These are phyloP conservation scores for Rhizoclosmatium sp. DNA, from an alignment of 192 early-diverging fungal genomes.

Conservation along the genomic window DNA sequence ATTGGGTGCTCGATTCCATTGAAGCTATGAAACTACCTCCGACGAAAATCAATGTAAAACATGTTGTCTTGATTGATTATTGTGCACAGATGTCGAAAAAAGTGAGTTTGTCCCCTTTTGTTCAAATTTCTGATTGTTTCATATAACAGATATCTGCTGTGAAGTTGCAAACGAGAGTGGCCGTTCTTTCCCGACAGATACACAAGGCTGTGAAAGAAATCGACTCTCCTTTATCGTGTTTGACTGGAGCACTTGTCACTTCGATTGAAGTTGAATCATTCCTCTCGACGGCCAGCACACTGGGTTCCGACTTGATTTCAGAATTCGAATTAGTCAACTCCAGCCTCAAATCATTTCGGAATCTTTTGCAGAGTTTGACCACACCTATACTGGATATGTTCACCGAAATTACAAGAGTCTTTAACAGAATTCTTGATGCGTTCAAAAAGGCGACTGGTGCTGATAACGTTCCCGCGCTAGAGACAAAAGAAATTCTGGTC, in stretches of 20 bases:
- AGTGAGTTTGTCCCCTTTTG: neutral
- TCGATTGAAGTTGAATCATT: conserved; percentile 3
- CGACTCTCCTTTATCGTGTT: neutral
- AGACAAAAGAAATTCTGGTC: neutral
- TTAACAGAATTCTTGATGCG: conserved; percentile 3
- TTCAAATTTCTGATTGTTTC: no score
- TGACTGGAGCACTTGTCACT: neutral
- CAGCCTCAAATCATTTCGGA: neutral
- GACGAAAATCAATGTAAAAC: neutral
- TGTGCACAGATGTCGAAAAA: conserved; percentile 28
- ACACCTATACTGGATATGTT: neutral
- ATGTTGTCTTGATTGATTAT: conserved; percentile 21
- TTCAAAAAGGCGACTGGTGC: conserved; percentile 2
- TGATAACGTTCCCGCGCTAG: neutral
- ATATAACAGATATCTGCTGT: no score
- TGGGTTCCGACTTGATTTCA: neutral
- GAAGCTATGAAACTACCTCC: neutral
- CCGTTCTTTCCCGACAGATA: neutral
- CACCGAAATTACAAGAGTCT: conserved; percentile 6
- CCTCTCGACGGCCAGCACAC: neutral
- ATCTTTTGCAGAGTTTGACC: neutral
- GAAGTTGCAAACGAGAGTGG: neutral
- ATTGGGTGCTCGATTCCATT: conserved; percentile 4
- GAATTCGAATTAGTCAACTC: neutral
- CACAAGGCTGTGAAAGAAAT: neutral